Conservation (phyloP, 805 yeast genomes). For the Kazachstania africana region DNA sequence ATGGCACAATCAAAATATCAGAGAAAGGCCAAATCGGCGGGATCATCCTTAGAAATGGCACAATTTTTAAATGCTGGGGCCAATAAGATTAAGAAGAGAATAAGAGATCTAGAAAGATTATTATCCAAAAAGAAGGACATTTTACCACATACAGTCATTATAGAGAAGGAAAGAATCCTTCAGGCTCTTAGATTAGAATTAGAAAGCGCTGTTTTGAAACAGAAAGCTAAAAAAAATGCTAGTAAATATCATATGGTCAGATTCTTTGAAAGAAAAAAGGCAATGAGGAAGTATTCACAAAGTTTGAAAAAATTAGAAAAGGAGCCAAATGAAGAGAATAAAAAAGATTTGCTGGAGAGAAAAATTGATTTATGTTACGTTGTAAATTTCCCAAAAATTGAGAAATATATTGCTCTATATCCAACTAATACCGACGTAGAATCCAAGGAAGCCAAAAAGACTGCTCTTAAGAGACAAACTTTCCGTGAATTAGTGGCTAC, state of each 20-base stretch:
- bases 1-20: slow-evolving; percentile 3
- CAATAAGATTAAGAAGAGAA: slow-evolving; percentile 65
- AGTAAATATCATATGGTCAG: slow-evolving; percentile 86
- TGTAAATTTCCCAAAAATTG: slow-evolving; percentile 63
- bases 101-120: slow-evolving; percentile 74
- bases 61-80: slow-evolving; percentile 28
- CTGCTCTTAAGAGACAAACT: slow-evolving; percentile 34
- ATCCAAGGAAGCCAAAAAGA: slow-evolving; percentile 30
- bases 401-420: slow-evolving; percentile 70
- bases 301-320: slow-evolving; percentile 24
- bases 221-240: slow-evolving; percentile 40
- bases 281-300: slow-evolving; percentile 53
- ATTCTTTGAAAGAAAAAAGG: slow-evolving; percentile 84
- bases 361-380: slow-evolving; percentile 67
- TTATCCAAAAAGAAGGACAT: slow-evolving; percentile 41
- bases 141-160: slow-evolving; percentile 50
- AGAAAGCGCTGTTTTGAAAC: slow-evolving; percentile 32
- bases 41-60: slow-evolving; percentile 27
- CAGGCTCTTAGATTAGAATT: slow-evolving; percentile 53
- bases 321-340: slow-evolving; percentile 14
- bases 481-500: slow-evolving; percentile 43
- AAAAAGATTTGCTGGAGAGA: slow-evolving; percentile 33
- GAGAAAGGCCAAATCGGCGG: slow-evolving; percentile 9
- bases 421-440: slow-evolving; percentile 32
- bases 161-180: slow-evolving; percentile 67